Evolutionary conservation across 73 alveolate genomes (phyloP).

Genomic region (Blepharisma stoltei): DNA sequence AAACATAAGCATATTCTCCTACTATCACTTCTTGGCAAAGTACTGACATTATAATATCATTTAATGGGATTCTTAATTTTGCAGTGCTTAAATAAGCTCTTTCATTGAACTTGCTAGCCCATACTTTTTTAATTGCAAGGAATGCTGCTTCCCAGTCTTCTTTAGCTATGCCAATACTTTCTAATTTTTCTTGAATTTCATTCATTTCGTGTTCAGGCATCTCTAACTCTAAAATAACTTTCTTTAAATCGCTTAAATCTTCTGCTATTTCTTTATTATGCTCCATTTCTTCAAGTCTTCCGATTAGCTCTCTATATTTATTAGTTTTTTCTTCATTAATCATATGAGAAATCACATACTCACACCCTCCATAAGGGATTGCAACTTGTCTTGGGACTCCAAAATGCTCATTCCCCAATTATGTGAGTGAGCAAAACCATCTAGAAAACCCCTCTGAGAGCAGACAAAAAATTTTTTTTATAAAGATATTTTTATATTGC

Average conservation of each 20-base stretch:
- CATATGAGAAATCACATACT: not conserved
- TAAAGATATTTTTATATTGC: too few relatives aligned
- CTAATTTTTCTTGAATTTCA: constrained; percentile 45
- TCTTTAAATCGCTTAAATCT: not conserved
- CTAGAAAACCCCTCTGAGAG: too few relatives aligned
- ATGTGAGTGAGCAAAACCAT: too few relatives aligned
- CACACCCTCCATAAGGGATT: constrained; percentile 12
- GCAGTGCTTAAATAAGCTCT: constrained; percentile 82
- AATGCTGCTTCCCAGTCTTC: constrained; percentile 65
- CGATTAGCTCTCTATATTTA: not conserved
- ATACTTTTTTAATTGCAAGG: constrained; percentile 78
- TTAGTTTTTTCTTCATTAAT: not conserved
- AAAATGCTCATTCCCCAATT: too few relatives aligned
- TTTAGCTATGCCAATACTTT: constrained; percentile 59
- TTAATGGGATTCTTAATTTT: constrained; percentile 66
- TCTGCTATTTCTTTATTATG: not conserved
- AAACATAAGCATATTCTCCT: constrained; percentile 84
- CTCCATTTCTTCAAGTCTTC: not conserved
- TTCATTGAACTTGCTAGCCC: constrained; percentile 87
- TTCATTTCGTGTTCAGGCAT: not conserved
- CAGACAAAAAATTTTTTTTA: too few relatives aligned
- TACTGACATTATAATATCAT: constrained; percentile 76
- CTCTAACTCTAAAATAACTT: not conserved
- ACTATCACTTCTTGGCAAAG: constrained; percentile 75
- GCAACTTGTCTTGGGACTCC: constrained; percentile 26